These are phyloP conservation scores for Cochlearia excelsa DNA, from an alignment of 345 rosid species.

Conservation along the genomic window DNA sequence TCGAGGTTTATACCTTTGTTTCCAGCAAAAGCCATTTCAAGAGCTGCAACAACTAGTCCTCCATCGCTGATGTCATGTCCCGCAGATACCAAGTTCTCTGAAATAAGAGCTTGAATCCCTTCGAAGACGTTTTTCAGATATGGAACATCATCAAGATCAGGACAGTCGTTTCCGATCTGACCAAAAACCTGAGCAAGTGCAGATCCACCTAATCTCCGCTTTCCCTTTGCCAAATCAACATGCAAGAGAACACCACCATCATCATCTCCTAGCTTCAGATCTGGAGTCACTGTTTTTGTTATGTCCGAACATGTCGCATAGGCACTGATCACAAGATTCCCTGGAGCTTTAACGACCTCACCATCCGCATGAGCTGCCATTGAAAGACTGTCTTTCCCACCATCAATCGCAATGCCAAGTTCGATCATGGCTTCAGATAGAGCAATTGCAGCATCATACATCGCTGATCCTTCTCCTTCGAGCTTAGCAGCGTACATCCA, in stretches of 20 bases:
- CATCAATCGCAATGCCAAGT: conserved; percentile 95
- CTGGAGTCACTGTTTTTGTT: conserved; percentile 88
- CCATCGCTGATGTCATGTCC: conserved; percentile 98
- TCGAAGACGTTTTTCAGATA: conserved; percentile 71
- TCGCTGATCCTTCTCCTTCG: conserved; percentile 91
- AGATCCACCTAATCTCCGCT: conserved; percentile 81
- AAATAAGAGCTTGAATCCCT: conserved; percentile 64
- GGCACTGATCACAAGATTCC: conserved; percentile 85
- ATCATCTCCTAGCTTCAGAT: conserved; percentile 68
- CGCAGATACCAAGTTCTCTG: conserved; percentile 61
- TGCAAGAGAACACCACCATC: conserved; percentile 68
- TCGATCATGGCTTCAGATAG: conserved; percentile 85
- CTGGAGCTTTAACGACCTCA: conserved; percentile 94
- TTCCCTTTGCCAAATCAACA: conserved; percentile 85
- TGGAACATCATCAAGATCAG: conserved; percentile 78
- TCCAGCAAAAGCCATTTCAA: conserved; percentile 97
- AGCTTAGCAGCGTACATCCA: conserved; percentile 99
- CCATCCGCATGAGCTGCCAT: conserved; percentile 84
- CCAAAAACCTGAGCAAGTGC: conserved; percentile 84
- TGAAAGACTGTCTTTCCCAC: conserved; percentile 92
- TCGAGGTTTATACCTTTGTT: conserved; percentile 60
- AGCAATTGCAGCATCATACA: conserved; percentile 89
- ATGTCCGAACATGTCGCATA: conserved; percentile 86
- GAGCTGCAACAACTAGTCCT: conserved; percentile 63
- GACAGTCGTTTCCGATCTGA: conserved; percentile 82